Conservation (phyloP, 768 basidiomycete species). For the Lyophyllum semitale region DNA sequence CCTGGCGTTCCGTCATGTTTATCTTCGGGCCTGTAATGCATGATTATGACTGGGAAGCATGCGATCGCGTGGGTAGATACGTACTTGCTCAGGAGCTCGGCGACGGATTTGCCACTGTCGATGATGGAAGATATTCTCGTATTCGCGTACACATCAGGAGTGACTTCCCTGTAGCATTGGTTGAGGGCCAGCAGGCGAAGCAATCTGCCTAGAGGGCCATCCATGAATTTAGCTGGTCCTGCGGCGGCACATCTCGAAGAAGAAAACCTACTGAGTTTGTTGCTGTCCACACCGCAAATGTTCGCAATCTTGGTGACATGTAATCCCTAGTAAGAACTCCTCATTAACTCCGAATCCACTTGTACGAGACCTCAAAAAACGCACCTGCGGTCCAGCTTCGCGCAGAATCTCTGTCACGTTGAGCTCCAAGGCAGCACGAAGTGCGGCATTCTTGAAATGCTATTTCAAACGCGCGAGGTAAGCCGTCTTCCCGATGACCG, state of each 20-base stretch:
- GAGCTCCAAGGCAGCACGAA: conserved; percentile 23
- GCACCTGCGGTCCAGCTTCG: conserved; percentile 33
- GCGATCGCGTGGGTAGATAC: not conserved
- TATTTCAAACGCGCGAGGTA: not conserved
- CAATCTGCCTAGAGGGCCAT: conserved; percentile 17
- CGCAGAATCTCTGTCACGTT: conserved; percentile 33
- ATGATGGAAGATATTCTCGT: conserved; percentile 34
- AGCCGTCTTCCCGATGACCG: not conserved
- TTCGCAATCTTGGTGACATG: conserved; percentile 39
- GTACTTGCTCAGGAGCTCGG: conserved; percentile 26
- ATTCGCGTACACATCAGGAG: conserved; percentile 35
- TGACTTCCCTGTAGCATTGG: conserved; percentile 38
- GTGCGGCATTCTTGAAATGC: conserved; percentile 26
- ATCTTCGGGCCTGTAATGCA: conserved; percentile 19
- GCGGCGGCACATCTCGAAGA: not conserved
- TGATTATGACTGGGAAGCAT: not conserved
- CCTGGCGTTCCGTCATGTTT: conserved; percentile 33
- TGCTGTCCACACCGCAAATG: conserved; percentile 27
- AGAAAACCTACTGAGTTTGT: conserved; percentile 31
- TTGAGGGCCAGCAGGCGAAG: conserved; percentile 34
- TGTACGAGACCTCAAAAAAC: not conserved
- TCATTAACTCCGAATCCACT: not conserved
- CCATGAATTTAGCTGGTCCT: not conserved
- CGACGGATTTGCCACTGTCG: conserved; percentile 29
- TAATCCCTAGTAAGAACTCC: conserved; percentile 25